phyloP scores from a whole-genome alignment of 2,329 filamentous ascomycete species.

The Phyllosticta citrichinensis region DNA sequence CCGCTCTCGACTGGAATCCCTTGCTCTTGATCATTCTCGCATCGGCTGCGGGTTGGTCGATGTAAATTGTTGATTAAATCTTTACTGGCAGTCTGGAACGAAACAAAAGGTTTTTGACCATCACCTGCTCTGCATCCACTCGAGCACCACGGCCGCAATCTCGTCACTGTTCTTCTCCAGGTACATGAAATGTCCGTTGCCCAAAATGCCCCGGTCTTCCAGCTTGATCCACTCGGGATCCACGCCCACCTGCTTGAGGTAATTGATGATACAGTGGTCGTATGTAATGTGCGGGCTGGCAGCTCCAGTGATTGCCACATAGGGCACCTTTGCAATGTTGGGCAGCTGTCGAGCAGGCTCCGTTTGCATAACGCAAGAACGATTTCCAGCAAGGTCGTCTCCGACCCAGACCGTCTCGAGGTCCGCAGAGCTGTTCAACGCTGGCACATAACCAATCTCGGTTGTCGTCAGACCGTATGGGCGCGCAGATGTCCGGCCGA shows the following conservation, averaged over 20 bases:
- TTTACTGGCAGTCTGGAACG: not conserved
- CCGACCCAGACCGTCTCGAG: slow-evolving; percentile 11
- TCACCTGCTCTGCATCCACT: slow-evolving; percentile 25
- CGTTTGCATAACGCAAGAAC: slow-evolving; percentile 17
- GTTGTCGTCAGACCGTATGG: slow-evolving; percentile 11
- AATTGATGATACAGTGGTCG: slow-evolving; percentile 23
- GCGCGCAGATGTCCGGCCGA: slow-evolving; percentile 1
- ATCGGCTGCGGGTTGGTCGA: not conserved
- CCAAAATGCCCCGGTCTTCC: slow-evolving; percentile 34
- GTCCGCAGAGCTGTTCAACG: slow-evolving; percentile 3
- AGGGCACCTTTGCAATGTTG: slow-evolving; percentile 21
- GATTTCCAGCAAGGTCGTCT: slow-evolving; percentile 14
- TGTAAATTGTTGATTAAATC: not conserved
- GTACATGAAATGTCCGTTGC: slow-evolving; percentile 49
- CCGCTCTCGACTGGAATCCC: not conserved
- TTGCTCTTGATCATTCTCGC: not conserved
- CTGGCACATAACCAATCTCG: slow-evolving; percentile 1
- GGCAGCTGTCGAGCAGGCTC: slow-evolving; percentile 15
- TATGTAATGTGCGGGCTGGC: slow-evolving; percentile 23
- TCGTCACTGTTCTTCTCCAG: slow-evolving; percentile 43
- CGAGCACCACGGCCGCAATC: slow-evolving; percentile 30
- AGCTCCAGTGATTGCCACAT: slow-evolving; percentile 22
- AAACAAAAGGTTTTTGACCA: not conserved
- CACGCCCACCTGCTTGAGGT: slow-evolving; percentile 34
- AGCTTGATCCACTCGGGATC: slow-evolving; percentile 36